These are phyloP conservation scores for Parathielavia hyrcaniae DNA, from an alignment of 495 filamentous ascomycete genomes.

Conservation along the genomic window DNA sequence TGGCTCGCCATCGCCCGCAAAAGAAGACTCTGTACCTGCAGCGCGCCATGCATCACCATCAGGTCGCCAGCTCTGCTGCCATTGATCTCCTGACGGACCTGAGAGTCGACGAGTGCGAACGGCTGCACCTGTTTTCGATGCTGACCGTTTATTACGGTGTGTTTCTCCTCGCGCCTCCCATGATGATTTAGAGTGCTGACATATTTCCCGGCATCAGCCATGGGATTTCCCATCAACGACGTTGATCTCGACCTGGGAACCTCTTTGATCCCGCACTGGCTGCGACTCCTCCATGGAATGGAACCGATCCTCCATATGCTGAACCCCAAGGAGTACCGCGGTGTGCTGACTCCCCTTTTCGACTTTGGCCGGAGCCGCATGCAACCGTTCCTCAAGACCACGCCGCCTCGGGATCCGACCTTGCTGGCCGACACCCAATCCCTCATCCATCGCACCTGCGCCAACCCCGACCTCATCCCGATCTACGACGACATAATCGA, in stretches of 20 bases:
- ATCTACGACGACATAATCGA: conserved; percentile 9
- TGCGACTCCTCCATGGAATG: conserved; percentile 7
- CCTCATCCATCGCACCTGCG: background rate
- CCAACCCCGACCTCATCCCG: background rate
- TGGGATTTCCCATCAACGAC: conserved; percentile 4
- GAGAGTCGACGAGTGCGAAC: background rate
- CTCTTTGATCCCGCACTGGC: conserved; percentile 6
- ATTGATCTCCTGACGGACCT: background rate
- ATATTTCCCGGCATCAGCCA: background rate
- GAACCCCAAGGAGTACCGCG: background rate
- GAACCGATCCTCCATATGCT: conserved; percentile 5
- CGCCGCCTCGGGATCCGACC: background rate
- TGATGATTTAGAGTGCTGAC: background rate
- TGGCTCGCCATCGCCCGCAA: background rate
- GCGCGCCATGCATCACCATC: conserved; percentile 7
- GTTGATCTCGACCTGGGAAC: background rate
- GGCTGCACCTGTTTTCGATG: conserved; percentile 6
- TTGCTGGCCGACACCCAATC: conserved; percentile 5
- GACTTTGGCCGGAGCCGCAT: conserved; percentile 5
- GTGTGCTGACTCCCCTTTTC: conserved; percentile 5
- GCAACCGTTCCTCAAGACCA: background rate
- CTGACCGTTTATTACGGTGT: conserved; percentile 6
- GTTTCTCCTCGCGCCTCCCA: too few relatives aligned
- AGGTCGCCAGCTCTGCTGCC: background rate
- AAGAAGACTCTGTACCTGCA: background rate